Percentiles rank a stretch among this genome's conserved stretches.
phyloP scores from a whole-genome alignment of 129 eudicot genomes.

The Artemisia tridentata region DNA sequence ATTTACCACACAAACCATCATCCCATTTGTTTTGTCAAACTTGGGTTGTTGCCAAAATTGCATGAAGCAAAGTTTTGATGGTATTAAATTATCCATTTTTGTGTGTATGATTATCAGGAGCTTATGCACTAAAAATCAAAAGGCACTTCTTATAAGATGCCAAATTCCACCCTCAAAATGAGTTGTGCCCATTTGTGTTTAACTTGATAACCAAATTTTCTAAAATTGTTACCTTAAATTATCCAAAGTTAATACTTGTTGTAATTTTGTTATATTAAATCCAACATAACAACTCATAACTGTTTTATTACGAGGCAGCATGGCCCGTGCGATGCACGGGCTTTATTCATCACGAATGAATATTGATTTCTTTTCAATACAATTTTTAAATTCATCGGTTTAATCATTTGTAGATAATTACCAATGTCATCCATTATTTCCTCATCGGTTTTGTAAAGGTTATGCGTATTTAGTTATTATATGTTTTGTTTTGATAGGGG shows the following conservation, averaged over 20 bases:
- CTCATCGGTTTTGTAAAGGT: too few relatives aligned
- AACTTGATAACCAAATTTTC: not conserved
- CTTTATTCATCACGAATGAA: too few relatives aligned
- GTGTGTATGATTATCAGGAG: not conserved
- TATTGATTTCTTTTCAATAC: too few relatives aligned
- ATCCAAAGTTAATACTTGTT: not conserved
- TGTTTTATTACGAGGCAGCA: not conserved
- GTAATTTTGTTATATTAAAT: slow-evolving; percentile 2
- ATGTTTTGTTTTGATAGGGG: too few relatives aligned
- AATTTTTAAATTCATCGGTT: too few relatives aligned
- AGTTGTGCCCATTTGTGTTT: slow-evolving; percentile 4
- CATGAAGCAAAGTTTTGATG: slow-evolving; percentile 9
- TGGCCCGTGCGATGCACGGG: too few relatives aligned
- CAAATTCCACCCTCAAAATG: not conserved
- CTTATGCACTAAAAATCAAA: not conserved
- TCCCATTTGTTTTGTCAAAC: slow-evolving; percentile 7
- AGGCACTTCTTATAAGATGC: not conserved
- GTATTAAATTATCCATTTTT: not conserved
- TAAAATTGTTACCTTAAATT: not conserved
- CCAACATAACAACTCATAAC: not conserved
- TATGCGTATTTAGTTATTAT: too few relatives aligned
- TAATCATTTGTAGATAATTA: too few relatives aligned
- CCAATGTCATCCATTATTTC: too few relatives aligned
- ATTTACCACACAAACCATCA: slow-evolving; percentile 3
- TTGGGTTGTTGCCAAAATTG: slow-evolving; percentile 3